phyloP scores from a whole-genome alignment of 768 basidiomycete species.

The Calvatia gigantea region DNA sequence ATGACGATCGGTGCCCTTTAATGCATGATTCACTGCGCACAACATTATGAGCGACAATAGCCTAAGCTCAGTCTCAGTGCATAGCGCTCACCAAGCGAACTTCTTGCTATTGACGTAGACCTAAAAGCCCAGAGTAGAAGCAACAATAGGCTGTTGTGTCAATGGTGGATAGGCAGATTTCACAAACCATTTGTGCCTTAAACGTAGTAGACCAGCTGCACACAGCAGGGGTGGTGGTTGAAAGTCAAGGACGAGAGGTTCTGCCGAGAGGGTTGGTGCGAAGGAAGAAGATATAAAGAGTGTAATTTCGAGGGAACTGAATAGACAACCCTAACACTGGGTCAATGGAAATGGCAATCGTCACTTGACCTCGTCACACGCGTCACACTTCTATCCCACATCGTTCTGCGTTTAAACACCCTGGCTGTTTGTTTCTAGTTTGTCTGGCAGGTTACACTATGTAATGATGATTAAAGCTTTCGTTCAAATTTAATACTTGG shows the following conservation, averaged over 20 bases:
- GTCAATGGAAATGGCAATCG: not conserved
- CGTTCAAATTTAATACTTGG: too few species aligned
- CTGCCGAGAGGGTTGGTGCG: conserved; percentile 2
- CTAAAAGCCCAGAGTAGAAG: conserved; percentile 25
- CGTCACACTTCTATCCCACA: not conserved
- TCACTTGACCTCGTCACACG: conserved; percentile 9
- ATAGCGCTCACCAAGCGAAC: conserved; percentile 61
- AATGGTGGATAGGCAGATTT: too few species aligned
- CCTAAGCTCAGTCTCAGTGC: not conserved
- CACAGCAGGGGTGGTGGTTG: not conserved
- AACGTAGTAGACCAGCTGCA: not conserved
- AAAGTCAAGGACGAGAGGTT: not conserved
- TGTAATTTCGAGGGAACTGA: not conserved
- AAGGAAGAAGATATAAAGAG: conserved; percentile 5
- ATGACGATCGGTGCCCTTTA: conserved; percentile 90
- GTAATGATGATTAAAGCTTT: too few species aligned
- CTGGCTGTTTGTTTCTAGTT: not conserved
- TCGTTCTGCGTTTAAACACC: not conserved
- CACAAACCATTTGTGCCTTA: conserved; percentile 11
- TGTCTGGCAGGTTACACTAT: too few species aligned
- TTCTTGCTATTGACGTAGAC: conserved; percentile 75
- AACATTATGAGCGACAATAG: conserved; percentile 8
- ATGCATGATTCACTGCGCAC: conserved; percentile 80
- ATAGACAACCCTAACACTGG: not conserved
- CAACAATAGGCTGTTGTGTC: not conserved